Percentiles rank a stretch among this genome's conserved stretches.
These are phyloP conservation scores for Eremochloa ophiuroides DNA, from an alignment of 176 grass and related monocot species.

Conservation along the genomic window DNA sequence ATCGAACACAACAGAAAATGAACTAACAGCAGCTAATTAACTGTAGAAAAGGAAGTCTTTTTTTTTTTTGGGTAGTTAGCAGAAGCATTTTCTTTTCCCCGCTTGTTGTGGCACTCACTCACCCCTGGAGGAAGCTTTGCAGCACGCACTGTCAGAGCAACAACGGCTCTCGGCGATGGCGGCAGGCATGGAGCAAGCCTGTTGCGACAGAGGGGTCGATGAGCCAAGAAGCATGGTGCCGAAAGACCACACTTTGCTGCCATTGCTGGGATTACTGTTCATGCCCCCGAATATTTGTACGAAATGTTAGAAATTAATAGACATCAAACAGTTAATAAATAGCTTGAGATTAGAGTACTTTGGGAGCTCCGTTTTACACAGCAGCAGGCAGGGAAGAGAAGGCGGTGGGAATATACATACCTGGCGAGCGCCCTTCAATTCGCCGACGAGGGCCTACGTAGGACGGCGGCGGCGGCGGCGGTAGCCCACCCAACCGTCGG, in stretches of 20 bases:
- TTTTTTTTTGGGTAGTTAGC: no score
- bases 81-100: background rate
- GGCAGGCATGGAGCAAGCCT: background rate
- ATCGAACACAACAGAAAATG: background rate
- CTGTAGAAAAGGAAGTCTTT: background rate
- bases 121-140: constrained; percentile 74
- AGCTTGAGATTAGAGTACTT: background rate
- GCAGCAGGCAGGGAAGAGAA: background rate
- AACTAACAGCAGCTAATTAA: background rate
- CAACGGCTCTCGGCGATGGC: constrained; percentile 21
- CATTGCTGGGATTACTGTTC: constrained; percentile 19
- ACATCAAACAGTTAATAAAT: background rate
- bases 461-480: background rate
- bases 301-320: background rate
- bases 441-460: background rate
- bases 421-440: background rate
- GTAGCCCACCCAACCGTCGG: background rate
- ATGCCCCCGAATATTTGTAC: background rate
- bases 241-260: background rate
- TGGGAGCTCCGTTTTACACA: background rate
- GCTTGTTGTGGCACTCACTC: constrained; percentile 5
- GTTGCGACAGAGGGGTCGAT: background rate
- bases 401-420: background rate
- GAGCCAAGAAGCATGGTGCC: background rate
- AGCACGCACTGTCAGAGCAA: constrained; percentile 33